Conservation (phyloP, 2,329 filamentous ascomycete species). For the Ophiocordyceps australis region DNA sequence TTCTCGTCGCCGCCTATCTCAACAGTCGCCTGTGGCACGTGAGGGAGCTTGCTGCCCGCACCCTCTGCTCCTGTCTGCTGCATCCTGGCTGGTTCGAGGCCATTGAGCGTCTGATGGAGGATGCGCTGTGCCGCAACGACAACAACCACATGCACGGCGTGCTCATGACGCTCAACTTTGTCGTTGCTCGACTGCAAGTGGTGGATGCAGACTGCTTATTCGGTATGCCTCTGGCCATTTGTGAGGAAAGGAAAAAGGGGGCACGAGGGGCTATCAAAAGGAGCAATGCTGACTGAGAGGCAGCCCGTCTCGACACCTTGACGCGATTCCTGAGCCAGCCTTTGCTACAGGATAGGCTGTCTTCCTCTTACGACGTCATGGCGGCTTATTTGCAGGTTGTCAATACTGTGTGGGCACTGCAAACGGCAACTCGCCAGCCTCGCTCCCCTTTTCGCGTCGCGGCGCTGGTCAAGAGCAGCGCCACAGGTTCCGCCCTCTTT, state of each 20-base stretch:
- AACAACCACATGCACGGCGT: conserved; percentile 41
- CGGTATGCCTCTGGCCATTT: conserved; percentile 14
- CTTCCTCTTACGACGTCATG: conserved; percentile 20
- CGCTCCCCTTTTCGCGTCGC: conserved; percentile 7
- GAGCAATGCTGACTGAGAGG: conserved; percentile 1
- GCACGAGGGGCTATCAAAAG: too few species aligned
- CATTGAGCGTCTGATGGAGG: conserved; percentile 17
- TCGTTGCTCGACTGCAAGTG: conserved; percentile 33
- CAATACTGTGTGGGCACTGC: conserved; percentile 19
- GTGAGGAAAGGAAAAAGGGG: too few species aligned
- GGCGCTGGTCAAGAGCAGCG: conserved; percentile 3
- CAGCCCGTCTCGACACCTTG: conserved; percentile 13
- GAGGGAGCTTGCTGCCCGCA: conserved; percentile 61
- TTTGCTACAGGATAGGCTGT: conserved; percentile 7
- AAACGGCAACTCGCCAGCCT: conserved; percentile 5
- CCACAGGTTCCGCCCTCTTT: conserved; percentile 17
- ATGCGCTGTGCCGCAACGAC: conserved; percentile 11
- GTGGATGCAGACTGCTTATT: conserved; percentile 22
- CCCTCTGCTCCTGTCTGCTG: conserved; percentile 45
- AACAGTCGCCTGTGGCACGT: conserved; percentile 63
- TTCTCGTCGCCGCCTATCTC: conserved; percentile 42
- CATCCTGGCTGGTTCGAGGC: conserved; percentile 26
- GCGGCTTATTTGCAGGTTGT: conserved; percentile 27
- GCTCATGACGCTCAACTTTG: conserved; percentile 34
- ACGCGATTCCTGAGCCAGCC: conserved; percentile 10